phyloP scores from a whole-genome alignment of 2,329 filamentous ascomycete species.

The Nemania sp. region DNA sequence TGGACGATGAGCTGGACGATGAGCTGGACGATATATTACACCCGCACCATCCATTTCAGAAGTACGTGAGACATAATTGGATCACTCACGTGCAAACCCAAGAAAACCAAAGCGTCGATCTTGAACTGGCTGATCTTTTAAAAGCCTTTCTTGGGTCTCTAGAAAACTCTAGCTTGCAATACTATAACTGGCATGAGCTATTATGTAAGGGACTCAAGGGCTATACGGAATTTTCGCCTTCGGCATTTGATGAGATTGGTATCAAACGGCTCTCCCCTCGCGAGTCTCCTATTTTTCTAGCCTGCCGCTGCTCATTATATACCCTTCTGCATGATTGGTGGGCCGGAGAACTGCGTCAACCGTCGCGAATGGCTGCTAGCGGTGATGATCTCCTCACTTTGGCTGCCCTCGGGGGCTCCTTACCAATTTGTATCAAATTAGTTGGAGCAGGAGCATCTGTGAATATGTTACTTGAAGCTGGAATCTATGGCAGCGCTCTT shows the following conservation, averaged over 20 bases:
- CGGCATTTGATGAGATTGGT: not conserved
- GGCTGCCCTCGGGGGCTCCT: not conserved
- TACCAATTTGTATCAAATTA: constrained; percentile 2
- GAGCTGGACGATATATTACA: not conserved
- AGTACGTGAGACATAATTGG: constrained; percentile 1
- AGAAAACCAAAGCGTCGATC: not conserved
- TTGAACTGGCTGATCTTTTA: not conserved
- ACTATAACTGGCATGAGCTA: not conserved
- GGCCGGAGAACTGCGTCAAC: not conserved
- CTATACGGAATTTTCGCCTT: not conserved
- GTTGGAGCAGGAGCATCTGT: not conserved
- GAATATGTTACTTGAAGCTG: not conserved
- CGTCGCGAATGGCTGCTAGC: not conserved
- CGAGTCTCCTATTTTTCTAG: not conserved
- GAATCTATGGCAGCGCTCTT: constrained; percentile 5
- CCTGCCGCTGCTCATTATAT: constrained; percentile 11
- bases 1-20: too few relatives aligned
- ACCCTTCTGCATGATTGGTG: constrained; percentile 14
- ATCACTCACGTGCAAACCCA: not conserved
- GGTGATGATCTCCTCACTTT: not conserved
- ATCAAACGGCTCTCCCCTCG: not conserved
- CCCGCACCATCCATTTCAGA: not conserved
- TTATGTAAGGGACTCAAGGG: not conserved
- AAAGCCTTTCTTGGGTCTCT: constrained; percentile 17
- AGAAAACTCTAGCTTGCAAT: not conserved